Evolutionary conservation across 371 early-diverging fungal species (phyloP).

Genomic region (Funneliformis caledonium): DNA sequence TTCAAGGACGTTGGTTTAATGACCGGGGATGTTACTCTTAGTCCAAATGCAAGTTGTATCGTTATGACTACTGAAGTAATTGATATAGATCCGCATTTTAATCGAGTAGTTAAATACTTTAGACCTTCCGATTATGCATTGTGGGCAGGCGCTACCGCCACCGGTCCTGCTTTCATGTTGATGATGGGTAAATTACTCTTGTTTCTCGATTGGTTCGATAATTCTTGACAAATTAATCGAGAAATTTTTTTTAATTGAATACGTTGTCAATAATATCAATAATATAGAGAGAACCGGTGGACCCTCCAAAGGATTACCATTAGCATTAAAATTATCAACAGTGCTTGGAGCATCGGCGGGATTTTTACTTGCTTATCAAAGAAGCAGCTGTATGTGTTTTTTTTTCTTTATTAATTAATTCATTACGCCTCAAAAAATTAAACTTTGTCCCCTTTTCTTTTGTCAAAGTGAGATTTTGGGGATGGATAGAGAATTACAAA

Average conservation of each 20-base stretch:
- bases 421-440: background rate
- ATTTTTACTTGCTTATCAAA: slow-evolving; percentile 72
- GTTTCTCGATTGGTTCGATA: background rate
- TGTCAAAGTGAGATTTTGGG: slow-evolving; percentile 88
- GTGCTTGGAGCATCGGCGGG: slow-evolving; percentile 68
- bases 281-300: slow-evolving; percentile 45
- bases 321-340: slow-evolving; percentile 58
- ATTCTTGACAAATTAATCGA: background rate
- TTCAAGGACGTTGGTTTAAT: slow-evolving; percentile 99
- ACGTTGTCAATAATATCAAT: background rate
- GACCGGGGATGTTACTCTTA: slow-evolving; percentile 99
- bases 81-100: slow-evolving; percentile 80
- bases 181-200: slow-evolving; percentile 71
- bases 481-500: slow-evolving; percentile 85
- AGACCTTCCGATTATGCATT: slow-evolving; percentile 80
- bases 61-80: slow-evolving; percentile 89
- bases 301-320: slow-evolving; percentile 53
- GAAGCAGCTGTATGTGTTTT: slow-evolving; percentile 66
- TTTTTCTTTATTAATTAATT: background rate
- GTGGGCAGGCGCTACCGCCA: slow-evolving; percentile 70
- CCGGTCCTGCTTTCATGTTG: slow-evolving; percentile 75
- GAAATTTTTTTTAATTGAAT: background rate
- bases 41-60: slow-evolving; percentile 95
- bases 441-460: slow-evolving; percentile 9
- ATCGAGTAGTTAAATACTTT: slow-evolving; percentile 88